Conservation (phyloP, 768 basidiomycete genomes). For the Phanerochaete sordida region DNA sequence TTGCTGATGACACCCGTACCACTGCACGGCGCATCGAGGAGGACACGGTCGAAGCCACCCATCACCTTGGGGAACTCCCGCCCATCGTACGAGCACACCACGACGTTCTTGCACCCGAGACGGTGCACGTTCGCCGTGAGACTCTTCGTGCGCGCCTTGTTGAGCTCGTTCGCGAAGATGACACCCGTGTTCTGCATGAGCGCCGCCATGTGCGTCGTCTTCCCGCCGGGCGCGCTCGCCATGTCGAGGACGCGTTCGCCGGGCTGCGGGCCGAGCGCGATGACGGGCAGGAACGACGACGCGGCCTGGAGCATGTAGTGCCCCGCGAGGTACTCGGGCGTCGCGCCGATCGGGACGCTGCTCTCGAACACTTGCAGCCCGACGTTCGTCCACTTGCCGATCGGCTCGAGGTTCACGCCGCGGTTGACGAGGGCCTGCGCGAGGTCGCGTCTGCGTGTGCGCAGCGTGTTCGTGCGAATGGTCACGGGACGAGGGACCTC, state of each 20-base stretch:
- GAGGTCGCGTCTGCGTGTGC: conserved; percentile 89
- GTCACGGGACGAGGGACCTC: conserved; percentile 95
- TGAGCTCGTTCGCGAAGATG: conserved; percentile 95
- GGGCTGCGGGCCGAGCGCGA: conserved; percentile 89
- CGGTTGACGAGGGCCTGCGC: conserved; percentile 92
- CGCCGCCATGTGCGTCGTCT: conserved; percentile 97
- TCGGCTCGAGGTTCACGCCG: conserved; percentile 95
- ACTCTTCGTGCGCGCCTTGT: conserved; percentile 93
- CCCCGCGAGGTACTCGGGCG: conserved; percentile 97
- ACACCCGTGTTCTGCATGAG: conserved; percentile 97
- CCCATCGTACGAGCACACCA: conserved; percentile 96
- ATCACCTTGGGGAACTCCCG: conserved; percentile 98
- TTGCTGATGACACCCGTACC: conserved; percentile 99
- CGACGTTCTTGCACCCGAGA: conserved; percentile 96
- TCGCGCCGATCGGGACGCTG: conserved; percentile 93
- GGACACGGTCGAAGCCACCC: conserved; percentile 96
- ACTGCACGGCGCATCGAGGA: conserved; percentile 95
- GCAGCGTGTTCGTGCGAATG: conserved; percentile 95
- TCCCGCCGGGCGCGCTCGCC: conserved; percentile 98
- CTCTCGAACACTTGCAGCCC: conserved; percentile 99
- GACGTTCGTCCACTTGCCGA: conserved; percentile 99
- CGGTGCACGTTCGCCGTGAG: conserved; percentile 96
- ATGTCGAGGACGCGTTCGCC: conserved; percentile 95
- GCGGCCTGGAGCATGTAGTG: conserved; percentile 99
- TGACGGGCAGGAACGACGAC: conserved; percentile 98